Conservation (phyloP, 1,284 basidiomycete species). For the Cutaneotrichosporon sp. region DNA sequence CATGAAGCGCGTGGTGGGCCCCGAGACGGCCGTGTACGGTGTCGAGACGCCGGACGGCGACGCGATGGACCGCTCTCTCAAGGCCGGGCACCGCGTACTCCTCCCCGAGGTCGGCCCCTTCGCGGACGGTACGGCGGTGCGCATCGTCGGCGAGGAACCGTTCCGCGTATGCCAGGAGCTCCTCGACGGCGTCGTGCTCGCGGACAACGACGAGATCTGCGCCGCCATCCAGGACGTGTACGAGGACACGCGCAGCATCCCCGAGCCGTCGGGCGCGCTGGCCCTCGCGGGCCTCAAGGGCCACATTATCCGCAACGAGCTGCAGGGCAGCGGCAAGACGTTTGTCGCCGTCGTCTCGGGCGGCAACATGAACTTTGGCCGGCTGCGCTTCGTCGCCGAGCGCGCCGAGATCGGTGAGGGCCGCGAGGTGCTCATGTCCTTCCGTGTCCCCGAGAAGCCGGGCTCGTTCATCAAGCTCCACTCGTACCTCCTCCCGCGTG, state of each 20-base stretch:
- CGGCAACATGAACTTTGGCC: conserved; percentile 99
- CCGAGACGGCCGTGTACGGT: conserved; percentile 78
- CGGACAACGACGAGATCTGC: conserved; percentile 95
- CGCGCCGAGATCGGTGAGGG: conserved; percentile 96
- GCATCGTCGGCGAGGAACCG: conserved; percentile 90
- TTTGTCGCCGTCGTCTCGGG: conserved; percentile 93
- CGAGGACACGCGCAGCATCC: conserved; percentile 92
- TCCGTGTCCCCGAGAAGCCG: conserved; percentile 87
- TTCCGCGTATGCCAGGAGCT: conserved; percentile 87
- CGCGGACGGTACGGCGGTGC: conserved; percentile 98
- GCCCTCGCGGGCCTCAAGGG: conserved; percentile 90
- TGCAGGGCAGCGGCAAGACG: conserved; percentile 77
- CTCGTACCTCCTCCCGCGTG: conserved; percentile 81
- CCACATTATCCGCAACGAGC: conserved; percentile 76
- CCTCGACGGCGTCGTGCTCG: conserved; percentile 82
- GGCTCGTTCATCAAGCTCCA: conserved; percentile 93
- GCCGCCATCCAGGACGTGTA: conserved; percentile 99
- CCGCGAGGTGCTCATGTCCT: conserved; percentile 86
- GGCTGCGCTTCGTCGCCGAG: conserved; percentile 94
- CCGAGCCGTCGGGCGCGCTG: conserved; percentile 96
- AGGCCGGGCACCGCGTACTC: conserved; percentile 74
- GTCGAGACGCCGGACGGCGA: conserved; percentile 97
- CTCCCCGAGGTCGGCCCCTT: conserved; percentile 93
- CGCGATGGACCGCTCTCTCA: conserved; percentile 81
- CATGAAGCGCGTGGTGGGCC: conserved; percentile 88